phyloP scores from a whole-genome alignment of 1,139 yeast genomes.

The Yamadazyma blattariae region DNA sequence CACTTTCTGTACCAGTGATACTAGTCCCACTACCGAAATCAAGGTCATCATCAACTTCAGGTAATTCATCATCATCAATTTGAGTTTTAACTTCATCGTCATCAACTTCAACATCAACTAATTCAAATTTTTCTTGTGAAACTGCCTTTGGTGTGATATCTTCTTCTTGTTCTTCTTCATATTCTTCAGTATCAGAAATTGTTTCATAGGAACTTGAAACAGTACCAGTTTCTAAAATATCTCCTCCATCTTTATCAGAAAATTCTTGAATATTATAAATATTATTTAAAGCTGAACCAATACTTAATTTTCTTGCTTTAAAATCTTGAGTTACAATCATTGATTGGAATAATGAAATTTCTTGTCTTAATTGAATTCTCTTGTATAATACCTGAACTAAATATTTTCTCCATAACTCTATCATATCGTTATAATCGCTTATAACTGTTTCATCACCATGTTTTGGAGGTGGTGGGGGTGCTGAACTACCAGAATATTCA shows the following conservation, averaged over 20 bases:
- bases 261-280: constrained; percentile 10
- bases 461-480: constrained; percentile 26
- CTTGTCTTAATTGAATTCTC: constrained; percentile 42
- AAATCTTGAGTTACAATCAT: constrained; percentile 20
- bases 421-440: constrained; percentile 16
- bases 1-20: no score
- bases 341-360: constrained; percentile 34
- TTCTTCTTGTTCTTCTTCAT: background rate
- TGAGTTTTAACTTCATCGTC: background rate
- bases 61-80: constrained; percentile 1
- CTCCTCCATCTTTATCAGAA: constrained; percentile 1
- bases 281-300: constrained; percentile 8
- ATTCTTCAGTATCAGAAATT: background rate
- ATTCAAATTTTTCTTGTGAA: background rate
- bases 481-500: constrained; percentile 15
- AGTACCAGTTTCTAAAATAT: constrained; percentile 8
- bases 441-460: constrained; percentile 15
- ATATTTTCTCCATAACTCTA: constrained; percentile 37
- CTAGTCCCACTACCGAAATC: background rate
- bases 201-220: constrained; percentile 1
- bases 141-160: background rate
- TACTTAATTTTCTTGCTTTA: constrained; percentile 8
- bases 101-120: background rate
- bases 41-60: background rate
- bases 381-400: constrained; percentile 35